A percentile compares a stretch with the other conserved stretches of the same genome.
These are phyloP conservation scores for Pichia nakasei DNA, from an alignment of 805 yeast species.

Conservation along the genomic window DNA sequence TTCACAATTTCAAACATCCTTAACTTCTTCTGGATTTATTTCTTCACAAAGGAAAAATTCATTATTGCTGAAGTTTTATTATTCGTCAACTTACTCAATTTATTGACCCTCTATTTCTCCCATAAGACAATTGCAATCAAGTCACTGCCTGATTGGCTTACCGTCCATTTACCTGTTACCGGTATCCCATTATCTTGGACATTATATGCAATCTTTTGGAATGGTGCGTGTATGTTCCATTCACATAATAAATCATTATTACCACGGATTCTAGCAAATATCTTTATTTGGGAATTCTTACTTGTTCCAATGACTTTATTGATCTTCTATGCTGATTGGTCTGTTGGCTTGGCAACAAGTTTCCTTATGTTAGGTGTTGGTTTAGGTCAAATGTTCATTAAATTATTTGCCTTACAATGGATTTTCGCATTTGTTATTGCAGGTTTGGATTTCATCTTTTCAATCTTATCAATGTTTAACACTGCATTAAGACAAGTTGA, in stretches of 20 bases:
- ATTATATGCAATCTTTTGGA: conserved; percentile 70
- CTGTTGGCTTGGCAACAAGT: conserved; percentile 51
- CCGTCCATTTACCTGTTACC: conserved; percentile 55
- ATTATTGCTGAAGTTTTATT: conserved; percentile 50
- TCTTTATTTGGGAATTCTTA: conserved; percentile 71
- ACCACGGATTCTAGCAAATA: conserved; percentile 62
- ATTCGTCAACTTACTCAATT: conserved; percentile 50
- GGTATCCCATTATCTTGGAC: conserved; percentile 74
- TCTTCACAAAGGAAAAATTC: conserved; percentile 53
- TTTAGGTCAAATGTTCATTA: conserved; percentile 59
- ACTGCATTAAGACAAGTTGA: conserved; percentile 12
- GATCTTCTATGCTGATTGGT: conserved; percentile 60
- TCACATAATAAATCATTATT: conserved; percentile 43
- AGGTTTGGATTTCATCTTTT: conserved; percentile 43
- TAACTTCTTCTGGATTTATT: conserved; percentile 53
- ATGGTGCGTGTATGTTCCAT: conserved; percentile 69
- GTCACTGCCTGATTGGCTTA: conserved; percentile 42
- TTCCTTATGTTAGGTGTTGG: conserved; percentile 58
- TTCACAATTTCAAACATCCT: conserved; percentile 53
- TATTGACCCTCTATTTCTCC: conserved; percentile 44
- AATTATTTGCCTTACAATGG: conserved; percentile 76
- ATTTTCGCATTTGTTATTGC: conserved; percentile 67
- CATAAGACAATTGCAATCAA: conserved; percentile 52
- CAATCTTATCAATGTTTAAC: conserved; percentile 41
- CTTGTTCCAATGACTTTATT: conserved; percentile 53